phyloP scores from a whole-genome alignment of 2,329 filamentous ascomycete species.

The Pseudogymnoascus sp. region DNA sequence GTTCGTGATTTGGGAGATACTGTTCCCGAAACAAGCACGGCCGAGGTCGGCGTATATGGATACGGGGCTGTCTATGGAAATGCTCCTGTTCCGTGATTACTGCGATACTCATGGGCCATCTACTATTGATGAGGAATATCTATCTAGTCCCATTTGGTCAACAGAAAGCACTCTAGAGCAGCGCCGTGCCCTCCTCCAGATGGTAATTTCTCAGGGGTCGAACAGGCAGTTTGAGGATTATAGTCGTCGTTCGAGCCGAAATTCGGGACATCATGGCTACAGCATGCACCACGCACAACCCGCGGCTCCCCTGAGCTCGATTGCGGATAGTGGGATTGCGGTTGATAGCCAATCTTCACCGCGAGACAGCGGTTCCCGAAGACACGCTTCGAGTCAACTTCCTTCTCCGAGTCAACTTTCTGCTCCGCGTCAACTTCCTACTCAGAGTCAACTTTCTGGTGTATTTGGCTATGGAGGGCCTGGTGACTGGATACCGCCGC shows the following conservation, averaged over 20 bases:
- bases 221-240: background rate
- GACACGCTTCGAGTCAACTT: background rate
- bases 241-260: background rate
- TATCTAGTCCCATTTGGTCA: slow-evolving; percentile 4
- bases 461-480: background rate
- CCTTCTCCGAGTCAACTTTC: background rate
- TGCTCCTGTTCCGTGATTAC: slow-evolving; percentile 11
- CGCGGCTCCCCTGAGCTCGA: slow-evolving; percentile 4
- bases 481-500: background rate
- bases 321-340: slow-evolving; percentile 11
- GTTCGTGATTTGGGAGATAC: slow-evolving; percentile 15
- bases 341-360: slow-evolving; percentile 7
- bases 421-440: background rate
- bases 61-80: background rate
- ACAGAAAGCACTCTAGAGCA: slow-evolving; percentile 1
- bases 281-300: background rate
- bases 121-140: background rate
- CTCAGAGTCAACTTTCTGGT: background rate
- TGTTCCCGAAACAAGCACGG: background rate
- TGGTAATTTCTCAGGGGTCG: background rate
- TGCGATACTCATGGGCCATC: background rate
- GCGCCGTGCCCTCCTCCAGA: background rate
- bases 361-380: background rate
- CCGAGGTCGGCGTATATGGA: slow-evolving; percentile 12
- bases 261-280: background rate